A percentile compares a stretch with the other conserved stretches of the same genome.
Evolutionary conservation across 2,329 filamentous ascomycete genomes (phyloP).

Genomic region (Alternaria solani): DNA sequence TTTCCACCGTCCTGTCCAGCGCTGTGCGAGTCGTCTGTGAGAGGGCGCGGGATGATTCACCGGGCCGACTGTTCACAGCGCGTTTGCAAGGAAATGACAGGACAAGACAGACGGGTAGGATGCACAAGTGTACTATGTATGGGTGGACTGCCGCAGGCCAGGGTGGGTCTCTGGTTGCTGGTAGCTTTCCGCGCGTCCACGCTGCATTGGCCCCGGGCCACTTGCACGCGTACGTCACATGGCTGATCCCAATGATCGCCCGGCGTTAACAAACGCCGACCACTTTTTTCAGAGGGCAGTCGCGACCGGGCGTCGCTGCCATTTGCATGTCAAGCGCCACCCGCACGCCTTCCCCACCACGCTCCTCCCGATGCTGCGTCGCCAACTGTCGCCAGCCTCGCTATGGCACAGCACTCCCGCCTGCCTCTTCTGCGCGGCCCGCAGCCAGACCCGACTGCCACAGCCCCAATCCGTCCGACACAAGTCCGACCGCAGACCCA

Average conservation of each 20-base stretch:
- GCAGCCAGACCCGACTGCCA: slow-evolving; percentile 9
- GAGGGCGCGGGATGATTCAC: slow-evolving; percentile 2
- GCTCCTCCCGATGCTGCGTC: slow-evolving; percentile 36
- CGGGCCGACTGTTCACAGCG: background rate
- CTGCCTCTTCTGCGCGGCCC: slow-evolving; percentile 34
- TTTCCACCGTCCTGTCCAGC: background rate
- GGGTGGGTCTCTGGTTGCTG: slow-evolving; percentile 2
- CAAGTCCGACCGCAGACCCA: slow-evolving; percentile 13
- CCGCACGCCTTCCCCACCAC: background rate
- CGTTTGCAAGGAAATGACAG: slow-evolving; percentile 7
- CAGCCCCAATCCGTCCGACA: slow-evolving; percentile 29
- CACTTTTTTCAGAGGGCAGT: slow-evolving; percentile 21
- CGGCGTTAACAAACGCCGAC: slow-evolving; percentile 19
- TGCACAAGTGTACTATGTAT: background rate
- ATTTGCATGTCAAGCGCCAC: slow-evolving; percentile 12
- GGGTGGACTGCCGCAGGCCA: background rate
- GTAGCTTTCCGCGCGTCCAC: slow-evolving; percentile 7
- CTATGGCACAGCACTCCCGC: slow-evolving; percentile 25
- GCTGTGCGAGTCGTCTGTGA: background rate
- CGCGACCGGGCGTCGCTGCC: slow-evolving; percentile 9
- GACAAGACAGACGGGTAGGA: background rate
- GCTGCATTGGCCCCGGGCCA: background rate
- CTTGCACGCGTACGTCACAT: slow-evolving; percentile 8
- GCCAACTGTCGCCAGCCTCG: slow-evolving; percentile 30
- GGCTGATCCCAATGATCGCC: slow-evolving; percentile 6